These are phyloP conservation scores for Acacia pycnantha DNA, from an alignment of 331 rosid genomes.

Conservation along the genomic window DNA sequence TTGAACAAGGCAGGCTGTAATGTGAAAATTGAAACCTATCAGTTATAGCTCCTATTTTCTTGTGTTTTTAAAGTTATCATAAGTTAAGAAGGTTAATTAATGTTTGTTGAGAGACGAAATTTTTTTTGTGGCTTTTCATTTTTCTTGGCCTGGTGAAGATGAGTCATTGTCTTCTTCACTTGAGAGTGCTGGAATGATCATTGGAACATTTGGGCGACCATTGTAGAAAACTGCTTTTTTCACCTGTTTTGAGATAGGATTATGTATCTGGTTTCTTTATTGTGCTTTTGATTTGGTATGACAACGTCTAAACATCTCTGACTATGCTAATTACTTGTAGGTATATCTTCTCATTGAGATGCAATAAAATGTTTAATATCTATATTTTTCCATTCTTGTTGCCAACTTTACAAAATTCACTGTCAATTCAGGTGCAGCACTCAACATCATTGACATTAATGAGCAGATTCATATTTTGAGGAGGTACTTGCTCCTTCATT, in stretches of 20 bases:
- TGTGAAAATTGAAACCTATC: background rate
- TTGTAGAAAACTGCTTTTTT: background rate
- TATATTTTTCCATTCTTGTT: slow-evolving; percentile 1
- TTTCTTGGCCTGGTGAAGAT: background rate
- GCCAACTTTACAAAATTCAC: slow-evolving; percentile 17
- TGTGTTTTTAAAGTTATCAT: background rate
- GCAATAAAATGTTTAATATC: background rate
- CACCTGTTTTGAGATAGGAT: background rate
- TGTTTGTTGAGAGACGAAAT: too few species aligned
- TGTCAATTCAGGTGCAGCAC: slow-evolving; percentile 70
- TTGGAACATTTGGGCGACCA: background rate
- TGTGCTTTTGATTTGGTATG: slow-evolving; percentile 7
- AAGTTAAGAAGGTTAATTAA: background rate
- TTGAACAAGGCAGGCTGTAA: background rate
- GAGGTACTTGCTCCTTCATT: too few species aligned
- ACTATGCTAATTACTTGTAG: background rate
- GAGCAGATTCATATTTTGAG: too few species aligned
- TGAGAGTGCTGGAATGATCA: background rate
- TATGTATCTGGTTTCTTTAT: background rate
- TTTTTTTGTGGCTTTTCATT: background rate
- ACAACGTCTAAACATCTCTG: background rate
- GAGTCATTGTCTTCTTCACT: background rate
- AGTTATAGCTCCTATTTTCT: background rate
- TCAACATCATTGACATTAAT: too few species aligned
- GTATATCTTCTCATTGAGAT: background rate